Percentiles rank a stretch among this genome's conserved stretches.
Conservation (phyloP, 106 monocot genomes). For the Phalaenopsis aphrodite region DNA sequence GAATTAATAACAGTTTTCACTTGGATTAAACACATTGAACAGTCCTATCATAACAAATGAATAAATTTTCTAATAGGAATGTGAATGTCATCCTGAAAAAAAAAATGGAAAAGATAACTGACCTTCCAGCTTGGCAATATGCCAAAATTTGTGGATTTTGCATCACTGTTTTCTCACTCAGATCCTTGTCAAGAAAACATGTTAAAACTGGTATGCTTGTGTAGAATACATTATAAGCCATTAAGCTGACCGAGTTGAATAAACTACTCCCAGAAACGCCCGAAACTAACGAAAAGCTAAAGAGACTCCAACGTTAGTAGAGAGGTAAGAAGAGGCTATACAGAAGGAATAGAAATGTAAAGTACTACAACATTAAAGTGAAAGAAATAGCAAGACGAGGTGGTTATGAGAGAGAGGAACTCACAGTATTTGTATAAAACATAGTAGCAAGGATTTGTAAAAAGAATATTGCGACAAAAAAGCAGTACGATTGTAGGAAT, state of each 20-base stretch:
- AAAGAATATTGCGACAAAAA: constrained; percentile 95
- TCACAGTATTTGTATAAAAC: constrained; percentile 96
- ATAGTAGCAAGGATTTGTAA: constrained; percentile 90
- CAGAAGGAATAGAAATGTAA: background rate
- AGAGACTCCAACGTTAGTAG: constrained; percentile 8
- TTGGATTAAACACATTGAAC: background rate
- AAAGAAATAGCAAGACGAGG: constrained; percentile 8
- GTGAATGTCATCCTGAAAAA: background rate
- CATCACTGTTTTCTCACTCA: constrained; percentile 78
- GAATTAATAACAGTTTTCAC: background rate
- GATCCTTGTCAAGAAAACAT: constrained; percentile 89
- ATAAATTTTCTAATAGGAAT: background rate
- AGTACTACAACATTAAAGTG: background rate
- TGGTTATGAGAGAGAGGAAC: constrained; percentile 12
- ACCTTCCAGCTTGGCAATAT: constrained; percentile 97
- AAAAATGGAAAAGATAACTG: background rate
- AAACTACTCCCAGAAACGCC: constrained; percentile 95
- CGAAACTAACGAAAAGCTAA: constrained; percentile 88
- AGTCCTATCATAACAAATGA: background rate
- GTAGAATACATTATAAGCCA: constrained; percentile 98
- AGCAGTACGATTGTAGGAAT: constrained; percentile 97
- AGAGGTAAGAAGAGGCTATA: background rate
- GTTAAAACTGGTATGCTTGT: constrained; percentile 87
- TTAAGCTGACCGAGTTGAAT: constrained; percentile 90
- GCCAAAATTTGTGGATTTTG: constrained; percentile 76